Base-by-base conservation (phyloP, 192 early-diverging fungal genomes). In the Coemansia guatemalensis region DNA sequence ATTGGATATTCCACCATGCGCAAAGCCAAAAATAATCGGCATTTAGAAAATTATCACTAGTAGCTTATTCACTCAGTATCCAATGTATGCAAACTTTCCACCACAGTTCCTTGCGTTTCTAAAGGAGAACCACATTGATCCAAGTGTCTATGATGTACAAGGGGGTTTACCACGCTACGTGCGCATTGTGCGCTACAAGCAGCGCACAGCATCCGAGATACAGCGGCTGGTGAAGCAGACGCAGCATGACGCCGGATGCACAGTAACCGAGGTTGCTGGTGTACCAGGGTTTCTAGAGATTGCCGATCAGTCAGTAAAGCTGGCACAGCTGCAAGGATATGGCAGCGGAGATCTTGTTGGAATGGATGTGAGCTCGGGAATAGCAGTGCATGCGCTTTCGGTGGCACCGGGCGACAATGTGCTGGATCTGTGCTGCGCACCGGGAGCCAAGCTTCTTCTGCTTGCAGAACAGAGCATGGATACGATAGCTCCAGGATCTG, bases 401-500 rank as follows among this genome's bases (percentile, higher is more conserved):
- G 71, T 95, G 0, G 52, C 86, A 8, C 80, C 85, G 0, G 82
- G 89, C 41, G 90, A 99, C 56, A 91, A 97, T 68, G 88, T 97
- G 3, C 82, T 99, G 17, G 97, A 95, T 62, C 81, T 93, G 25
- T 97, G 92, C 62, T 93, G 88, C 60, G 92, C 92, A 3, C 90
- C 93, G 53, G 93, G 97, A 0, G 89, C 87, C 23, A 99, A 99
- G 62, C 83, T 99, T 18, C 89, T 92, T 59, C 83, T 91, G 64
- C 77, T 96, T 23, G 79, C 87, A 5, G 91, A 97, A 60, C 41
- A 93, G 12, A 69, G 91, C 21, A 85, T 18, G 86, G 83, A 8
- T 35, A 39, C 30, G 24, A 54, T 8, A 9, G 3, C 5, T 17
- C 27, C 8, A 20, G 97, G 97, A 1, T 91, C 92, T 0, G 89